Base-by-base conservation (phyloP, 2,329 filamentous ascomycete species). In the Colletotrichum scovillei region DNA sequence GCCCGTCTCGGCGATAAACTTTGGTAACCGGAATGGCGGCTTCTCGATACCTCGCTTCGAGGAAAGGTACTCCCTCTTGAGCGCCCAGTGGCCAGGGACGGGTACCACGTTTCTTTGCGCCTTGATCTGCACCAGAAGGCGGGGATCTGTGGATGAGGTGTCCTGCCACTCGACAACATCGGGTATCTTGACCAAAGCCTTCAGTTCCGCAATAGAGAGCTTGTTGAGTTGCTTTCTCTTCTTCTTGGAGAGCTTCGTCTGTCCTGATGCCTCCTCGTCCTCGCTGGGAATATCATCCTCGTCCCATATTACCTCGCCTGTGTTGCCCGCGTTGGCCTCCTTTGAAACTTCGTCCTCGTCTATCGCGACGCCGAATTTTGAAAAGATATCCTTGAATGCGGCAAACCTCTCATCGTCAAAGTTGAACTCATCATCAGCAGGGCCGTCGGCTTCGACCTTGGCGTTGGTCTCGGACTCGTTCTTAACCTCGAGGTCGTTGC, bases 141-240 rank as follows among this genome's bases (percentile, higher is more conserved):
- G 91, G 16, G 97, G 97, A 81, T 99, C 95, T 30, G 94, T 91
- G 0, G 97, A 95, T 19, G 95, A 97, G 14, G 94, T 94, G 81
- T 99, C 97, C 67, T 97, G 97, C 97, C 97, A 98, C 79, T 99
- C 97, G 6, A 99, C 96, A 11, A 98, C 91, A 82, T 99, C 97
- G 2, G 97, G 97, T 77, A 95, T 96, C 78, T 89, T 90, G 73
- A 98, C 97, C 68, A 98, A 86, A 6, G 96, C 94, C 84, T 99
- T 99, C 75, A 99, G 89, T 83, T 98, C 95, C 62, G 97, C 97
- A 73, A 99, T 94, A 7, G 96, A 97, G 38, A 98, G 87, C 83
- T 97, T 98, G 85, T 93, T 97, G 80, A 95, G 88, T 84, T 93
- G 91, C 86, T 98, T 99, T 77, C 93, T 90, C 84, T 97, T 96